Evolutionary conservation across 2,329 filamentous ascomycete genomes (phyloP).

Genomic region (Beauveria asiatica): DNA sequence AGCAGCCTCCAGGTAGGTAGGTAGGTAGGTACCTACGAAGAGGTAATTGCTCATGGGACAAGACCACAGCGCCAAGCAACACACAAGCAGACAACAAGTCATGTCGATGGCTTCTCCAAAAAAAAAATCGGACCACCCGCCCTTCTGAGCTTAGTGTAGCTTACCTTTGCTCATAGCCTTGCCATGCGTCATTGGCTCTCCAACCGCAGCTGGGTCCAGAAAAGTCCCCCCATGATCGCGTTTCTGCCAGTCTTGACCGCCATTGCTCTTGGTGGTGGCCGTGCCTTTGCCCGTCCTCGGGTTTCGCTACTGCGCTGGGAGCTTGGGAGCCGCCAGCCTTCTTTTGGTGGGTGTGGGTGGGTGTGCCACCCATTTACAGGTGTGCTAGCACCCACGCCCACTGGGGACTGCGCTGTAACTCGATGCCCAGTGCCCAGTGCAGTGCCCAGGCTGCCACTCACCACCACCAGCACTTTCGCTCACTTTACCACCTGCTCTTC

Average conservation of each 20-base stretch:
- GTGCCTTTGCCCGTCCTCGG: conserved; percentile 3
- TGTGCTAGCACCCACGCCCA: not conserved
- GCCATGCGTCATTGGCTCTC: conserved; percentile 11
- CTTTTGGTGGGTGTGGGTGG: not conserved
- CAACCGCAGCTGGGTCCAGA: conserved; percentile 6
- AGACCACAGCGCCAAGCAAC: not conserved
- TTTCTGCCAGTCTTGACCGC: conserved; percentile 8
- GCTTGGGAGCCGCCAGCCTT: not conserved
- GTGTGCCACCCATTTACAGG: not conserved
- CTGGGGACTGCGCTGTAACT: not conserved
- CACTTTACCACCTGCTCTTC: conserved; percentile 1
- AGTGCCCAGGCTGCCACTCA: not conserved
- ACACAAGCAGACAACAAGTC: not conserved
- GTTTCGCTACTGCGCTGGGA: conserved; percentile 2
- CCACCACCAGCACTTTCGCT: not conserved
- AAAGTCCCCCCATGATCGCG: conserved; percentile 9
- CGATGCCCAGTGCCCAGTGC: not conserved
- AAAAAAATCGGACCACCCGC: not conserved
- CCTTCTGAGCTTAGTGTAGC: not conserved
- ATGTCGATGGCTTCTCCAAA: not conserved
- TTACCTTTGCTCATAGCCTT: conserved; percentile 3
- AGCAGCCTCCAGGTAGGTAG: too few species aligned
- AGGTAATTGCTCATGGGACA: too few species aligned
- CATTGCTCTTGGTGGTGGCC: not conserved
- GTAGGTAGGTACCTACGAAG: too few species aligned